These are phyloP conservation scores for Nannochloropsis oceanica DNA, from an alignment of 108 stramenopile species.

Conservation along the genomic window DNA sequence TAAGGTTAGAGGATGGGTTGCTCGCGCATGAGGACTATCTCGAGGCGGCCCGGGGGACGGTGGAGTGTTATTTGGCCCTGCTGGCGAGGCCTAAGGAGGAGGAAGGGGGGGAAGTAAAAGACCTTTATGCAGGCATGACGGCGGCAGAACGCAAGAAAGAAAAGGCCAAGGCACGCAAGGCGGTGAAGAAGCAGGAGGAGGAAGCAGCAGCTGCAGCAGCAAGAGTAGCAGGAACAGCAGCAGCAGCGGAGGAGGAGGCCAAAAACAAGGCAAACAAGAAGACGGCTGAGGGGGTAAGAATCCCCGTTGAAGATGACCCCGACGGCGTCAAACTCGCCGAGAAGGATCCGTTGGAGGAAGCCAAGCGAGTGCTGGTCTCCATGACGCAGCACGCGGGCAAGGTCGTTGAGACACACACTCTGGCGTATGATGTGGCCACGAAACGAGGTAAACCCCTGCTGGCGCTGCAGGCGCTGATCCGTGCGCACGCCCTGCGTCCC, in stretches of 20 bases:
- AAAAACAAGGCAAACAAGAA: not conserved
- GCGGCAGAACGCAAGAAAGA: slow-evolving; percentile 39
- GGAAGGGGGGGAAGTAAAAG: slow-evolving; percentile 45
- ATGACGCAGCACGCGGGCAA: slow-evolving; percentile 56
- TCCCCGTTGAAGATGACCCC: slow-evolving; percentile 57
- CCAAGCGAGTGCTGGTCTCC: slow-evolving; percentile 54
- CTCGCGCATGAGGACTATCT: slow-evolving; percentile 53
- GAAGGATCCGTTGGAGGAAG: slow-evolving; percentile 60
- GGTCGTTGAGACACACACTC: slow-evolving; percentile 53
- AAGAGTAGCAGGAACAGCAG: not conserved
- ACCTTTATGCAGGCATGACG: slow-evolving; percentile 38
- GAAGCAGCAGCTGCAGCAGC: not conserved
- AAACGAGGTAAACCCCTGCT: slow-evolving; percentile 68
- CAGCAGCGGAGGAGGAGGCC: slow-evolving; percentile 4
- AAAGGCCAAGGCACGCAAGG: slow-evolving; percentile 37
- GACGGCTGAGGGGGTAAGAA: not conserved
- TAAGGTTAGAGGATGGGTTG: slow-evolving; percentile 60
- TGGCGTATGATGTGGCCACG: slow-evolving; percentile 74
- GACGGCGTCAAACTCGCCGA: slow-evolving; percentile 59
- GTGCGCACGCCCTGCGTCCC: not conserved
- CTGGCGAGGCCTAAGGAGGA: slow-evolving; percentile 50
- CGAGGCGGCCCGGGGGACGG: slow-evolving; percentile 56
- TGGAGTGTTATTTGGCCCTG: slow-evolving; percentile 55
- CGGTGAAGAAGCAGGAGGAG: not conserved
- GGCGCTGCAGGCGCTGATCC: slow-evolving; percentile 54